Base-by-base conservation (phyloP, 2,329 filamentous ascomycete species). In the Colletotrichum horii region DNA sequence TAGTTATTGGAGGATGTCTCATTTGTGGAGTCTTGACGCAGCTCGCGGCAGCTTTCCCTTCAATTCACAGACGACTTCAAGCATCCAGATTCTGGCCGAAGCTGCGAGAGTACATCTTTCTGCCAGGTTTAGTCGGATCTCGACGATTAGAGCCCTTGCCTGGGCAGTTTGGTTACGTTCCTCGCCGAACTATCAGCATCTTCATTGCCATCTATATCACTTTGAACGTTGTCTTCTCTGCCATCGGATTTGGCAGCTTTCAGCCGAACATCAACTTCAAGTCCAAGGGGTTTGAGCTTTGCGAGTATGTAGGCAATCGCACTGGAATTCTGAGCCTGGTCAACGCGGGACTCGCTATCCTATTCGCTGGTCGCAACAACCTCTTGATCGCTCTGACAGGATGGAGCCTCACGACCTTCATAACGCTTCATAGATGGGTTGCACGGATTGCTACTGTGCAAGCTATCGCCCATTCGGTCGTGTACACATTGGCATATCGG, bases 141-240 rank as follows among this genome's bases (percentile, higher is more conserved):
- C 76, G 77, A 16, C 32, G 80, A n/a, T 82, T 38, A 76, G 77
- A 22, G 75, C 79, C 0, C 77, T 81, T 78, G 60, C 69, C 66
- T 3, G 66, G 64, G 6, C 65, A 71, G 34, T 36, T 83, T 1
- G 83, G 79, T 2, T 80, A 81, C 11, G 66, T 83, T 0, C 88
- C 88, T 0, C 88, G 86, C 2, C 71, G 83, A 3, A 87, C 87
- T 1, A 87, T 89, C 58, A 79, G 80, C 16, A 69, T 89, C 15
- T 89, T 86, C 78, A 86, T 90, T 52, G 61, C 81, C 55, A 58
- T 82, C 19, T 80, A 85, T 56, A 80, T 88, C 24, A 75, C 85
- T 19, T 76, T 80, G 14, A 79, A 87, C 28, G 88, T 88, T 70
- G 67, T 84, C 16, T 67, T 85, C 16, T 79, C 86, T 3, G 79